phyloP scores from a whole-genome alignment of 2,329 filamentous ascomycete genomes.

The Calonectria pseudoreteaudii region DNA sequence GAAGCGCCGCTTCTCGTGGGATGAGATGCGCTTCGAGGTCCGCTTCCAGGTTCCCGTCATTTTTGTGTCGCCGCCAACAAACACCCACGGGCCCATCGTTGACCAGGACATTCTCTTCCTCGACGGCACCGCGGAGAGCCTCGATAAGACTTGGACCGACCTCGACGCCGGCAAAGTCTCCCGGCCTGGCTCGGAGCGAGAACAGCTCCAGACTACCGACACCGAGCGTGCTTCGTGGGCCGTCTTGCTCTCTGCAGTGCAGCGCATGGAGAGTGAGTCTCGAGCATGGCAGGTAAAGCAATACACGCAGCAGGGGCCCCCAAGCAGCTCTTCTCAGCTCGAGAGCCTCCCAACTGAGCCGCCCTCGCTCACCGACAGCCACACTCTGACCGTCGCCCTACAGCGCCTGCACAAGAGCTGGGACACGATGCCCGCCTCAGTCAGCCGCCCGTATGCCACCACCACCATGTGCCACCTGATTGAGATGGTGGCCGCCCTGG shows the following conservation, averaged over 20 bases:
- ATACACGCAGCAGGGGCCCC: slow-evolving; percentile 42
- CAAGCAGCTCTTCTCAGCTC: slow-evolving; percentile 19
- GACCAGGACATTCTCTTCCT: slow-evolving; percentile 51
- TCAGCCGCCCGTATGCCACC: slow-evolving; percentile 64
- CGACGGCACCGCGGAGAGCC: slow-evolving; percentile 52
- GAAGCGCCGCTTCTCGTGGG: slow-evolving; percentile 52
- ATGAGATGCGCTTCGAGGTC: slow-evolving; percentile 63
- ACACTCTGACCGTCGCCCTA: slow-evolving; percentile 59
- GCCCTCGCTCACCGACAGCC: slow-evolving; percentile 43
- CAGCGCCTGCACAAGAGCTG: slow-evolving; percentile 61
- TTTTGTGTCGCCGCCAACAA: slow-evolving; percentile 59
- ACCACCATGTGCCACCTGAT: slow-evolving; percentile 67
- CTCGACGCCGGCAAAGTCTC: background rate
- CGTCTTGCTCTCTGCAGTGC: slow-evolving; percentile 60
- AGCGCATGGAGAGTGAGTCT: slow-evolving; percentile 62
- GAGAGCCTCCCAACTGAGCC: slow-evolving; percentile 36
- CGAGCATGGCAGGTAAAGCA: slow-evolving; percentile 57
- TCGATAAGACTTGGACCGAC: slow-evolving; percentile 45
- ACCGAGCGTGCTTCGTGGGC: slow-evolving; percentile 69
- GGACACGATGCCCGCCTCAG: slow-evolving; percentile 62
- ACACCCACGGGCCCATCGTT: slow-evolving; percentile 51
- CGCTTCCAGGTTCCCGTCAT: slow-evolving; percentile 63
- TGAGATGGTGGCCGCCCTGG: slow-evolving; percentile 65
- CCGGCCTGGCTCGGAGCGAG: slow-evolving; percentile 34
- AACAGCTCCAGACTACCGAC: slow-evolving; percentile 64